These are phyloP conservation scores for Vishniacozyma victoriae DNA, from an alignment of 768 basidiomycete genomes.

Conservation along the genomic window DNA sequence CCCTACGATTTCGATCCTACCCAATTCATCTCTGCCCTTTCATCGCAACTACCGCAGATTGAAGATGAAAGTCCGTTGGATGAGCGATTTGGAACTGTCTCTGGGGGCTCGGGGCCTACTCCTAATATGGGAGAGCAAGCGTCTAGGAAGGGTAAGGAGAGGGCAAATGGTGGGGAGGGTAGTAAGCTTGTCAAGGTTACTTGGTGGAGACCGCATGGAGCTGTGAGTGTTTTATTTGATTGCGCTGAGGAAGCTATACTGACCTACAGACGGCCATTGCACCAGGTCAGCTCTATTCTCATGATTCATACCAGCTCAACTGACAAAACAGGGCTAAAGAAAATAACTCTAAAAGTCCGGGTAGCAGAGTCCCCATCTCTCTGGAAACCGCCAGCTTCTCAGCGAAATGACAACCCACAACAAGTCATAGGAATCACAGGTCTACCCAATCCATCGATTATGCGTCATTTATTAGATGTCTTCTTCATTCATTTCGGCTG, in stretches of 20 bases:
- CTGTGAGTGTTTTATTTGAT: slow-evolving; percentile 21
- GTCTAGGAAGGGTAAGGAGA: background rate
- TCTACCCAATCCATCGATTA: slow-evolving; percentile 12
- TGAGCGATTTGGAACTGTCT: background rate
- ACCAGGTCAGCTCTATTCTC: background rate
- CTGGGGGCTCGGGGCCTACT: background rate
- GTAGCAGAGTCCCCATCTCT: slow-evolving; percentile 11
- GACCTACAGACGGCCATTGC: slow-evolving; percentile 1
- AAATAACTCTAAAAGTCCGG: slow-evolving; percentile 26
- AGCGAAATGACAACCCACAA: background rate
- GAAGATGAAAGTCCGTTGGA: slow-evolving; percentile 14
- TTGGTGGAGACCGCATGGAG: slow-evolving; percentile 34
- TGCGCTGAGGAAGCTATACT: slow-evolving; percentile 7
- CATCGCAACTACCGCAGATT: slow-evolving; percentile 13
- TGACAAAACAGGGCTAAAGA: slow-evolving; percentile 9
- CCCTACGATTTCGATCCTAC: too few species aligned
- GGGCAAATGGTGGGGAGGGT: background rate
- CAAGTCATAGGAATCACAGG: slow-evolving; percentile 15
- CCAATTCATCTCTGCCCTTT: slow-evolving; percentile 17
- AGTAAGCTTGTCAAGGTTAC: slow-evolving; percentile 23
- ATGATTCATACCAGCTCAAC: background rate
- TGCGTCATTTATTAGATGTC: slow-evolving; percentile 22
- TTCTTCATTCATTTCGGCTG: slow-evolving; percentile 26
- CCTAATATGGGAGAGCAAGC: background rate
- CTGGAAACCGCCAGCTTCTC: slow-evolving; percentile 4